Evolutionary conservation across 2,329 filamentous ascomycete genomes (phyloP).

Genomic region (Chaetoscypha palmicola): DNA sequence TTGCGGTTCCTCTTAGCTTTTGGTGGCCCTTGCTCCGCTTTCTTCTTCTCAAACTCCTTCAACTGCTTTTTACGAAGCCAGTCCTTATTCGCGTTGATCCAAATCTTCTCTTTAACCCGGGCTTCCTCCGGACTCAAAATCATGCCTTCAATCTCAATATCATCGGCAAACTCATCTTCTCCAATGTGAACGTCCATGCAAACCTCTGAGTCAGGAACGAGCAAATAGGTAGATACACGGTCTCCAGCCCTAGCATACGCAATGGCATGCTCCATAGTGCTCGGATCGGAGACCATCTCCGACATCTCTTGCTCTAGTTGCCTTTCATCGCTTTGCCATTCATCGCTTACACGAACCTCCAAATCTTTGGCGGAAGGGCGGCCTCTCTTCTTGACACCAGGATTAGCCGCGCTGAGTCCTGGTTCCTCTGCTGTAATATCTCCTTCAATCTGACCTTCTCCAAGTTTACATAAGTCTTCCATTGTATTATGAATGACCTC

Average conservation of each 20-base stretch:
- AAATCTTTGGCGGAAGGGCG: conserved; percentile 7
- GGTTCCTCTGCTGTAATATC: conserved; percentile 2
- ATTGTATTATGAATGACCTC: conserved; percentile 19
- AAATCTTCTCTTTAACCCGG: conserved; percentile 80
- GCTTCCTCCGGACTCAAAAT: conserved; percentile 67
- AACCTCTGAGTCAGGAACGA: conserved; percentile 44
- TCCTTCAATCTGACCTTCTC: conserved; percentile 39
- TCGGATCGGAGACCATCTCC: conserved; percentile 58
- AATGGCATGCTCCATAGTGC: conserved; percentile 48
- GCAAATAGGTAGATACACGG: conserved; percentile 46
- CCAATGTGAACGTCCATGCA: conserved; percentile 60
- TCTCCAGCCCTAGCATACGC: conserved; percentile 52
- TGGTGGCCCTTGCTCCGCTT: conserved; percentile 45
- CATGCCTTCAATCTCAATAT: conserved; percentile 80
- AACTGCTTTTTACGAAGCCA: conserved; percentile 84
- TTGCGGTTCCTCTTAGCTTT: conserved; percentile 52
- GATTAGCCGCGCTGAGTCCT: conserved; percentile 9
- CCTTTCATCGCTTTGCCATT: conserved; percentile 54
- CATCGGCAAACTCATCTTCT: conserved; percentile 80
- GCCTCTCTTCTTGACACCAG: conserved; percentile 18
- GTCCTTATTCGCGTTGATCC: conserved; percentile 91
- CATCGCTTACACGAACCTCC: conserved; percentile 39
- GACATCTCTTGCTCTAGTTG: conserved; percentile 65
- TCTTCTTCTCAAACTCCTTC: conserved; percentile 69
- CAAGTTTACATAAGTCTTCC: conserved; percentile 30